phyloP scores from a whole-genome alignment of 2,329 filamentous ascomycete species.

The Penicillium sclerotiorum region DNA sequence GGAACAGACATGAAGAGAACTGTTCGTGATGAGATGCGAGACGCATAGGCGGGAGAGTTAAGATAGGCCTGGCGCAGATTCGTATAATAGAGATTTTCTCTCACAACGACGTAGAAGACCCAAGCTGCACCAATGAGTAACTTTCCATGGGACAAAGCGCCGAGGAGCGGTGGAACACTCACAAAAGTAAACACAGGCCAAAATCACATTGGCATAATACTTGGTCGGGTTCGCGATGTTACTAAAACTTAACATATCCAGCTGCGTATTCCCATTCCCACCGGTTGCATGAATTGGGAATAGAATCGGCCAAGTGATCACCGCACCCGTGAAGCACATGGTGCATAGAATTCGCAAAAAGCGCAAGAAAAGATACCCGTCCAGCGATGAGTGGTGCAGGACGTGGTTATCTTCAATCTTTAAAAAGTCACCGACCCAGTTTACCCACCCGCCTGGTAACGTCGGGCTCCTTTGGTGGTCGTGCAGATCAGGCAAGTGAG shows the following conservation, averaged over 20 bases:
- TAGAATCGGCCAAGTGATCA: constrained; percentile 84
- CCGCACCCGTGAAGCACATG: constrained; percentile 78
- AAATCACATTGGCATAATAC: constrained; percentile 77
- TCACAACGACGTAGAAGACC: constrained; percentile 80
- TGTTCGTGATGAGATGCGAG: constrained; percentile 83
- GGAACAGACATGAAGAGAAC: constrained; percentile 88
- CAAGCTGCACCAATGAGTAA: constrained; percentile 55
- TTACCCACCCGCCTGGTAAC: constrained; percentile 50
- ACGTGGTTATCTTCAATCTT: constrained; percentile 71
- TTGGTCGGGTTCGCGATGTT: constrained; percentile 68
- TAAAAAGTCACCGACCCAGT: constrained; percentile 58
- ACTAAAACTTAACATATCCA: constrained; percentile 78
- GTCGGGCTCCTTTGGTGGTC: constrained; percentile 53
- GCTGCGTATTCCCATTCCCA: constrained; percentile 64
- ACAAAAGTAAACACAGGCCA: constrained; percentile 78
- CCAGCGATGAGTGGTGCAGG: constrained; percentile 87
- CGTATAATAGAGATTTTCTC: constrained; percentile 88
- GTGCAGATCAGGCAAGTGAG: constrained; percentile 45
- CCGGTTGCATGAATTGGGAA: constrained; percentile 88
- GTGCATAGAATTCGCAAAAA: constrained; percentile 78
- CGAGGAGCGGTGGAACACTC: constrained; percentile 20
- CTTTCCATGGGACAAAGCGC: neutral
- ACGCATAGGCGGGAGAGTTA: constrained; percentile 78
- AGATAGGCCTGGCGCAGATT: constrained; percentile 90
- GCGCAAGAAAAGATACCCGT: constrained; percentile 88